Evolutionary conservation across 768 basidiomycete species (phyloP).

Genomic region (Mrakia blollopis): DNA sequence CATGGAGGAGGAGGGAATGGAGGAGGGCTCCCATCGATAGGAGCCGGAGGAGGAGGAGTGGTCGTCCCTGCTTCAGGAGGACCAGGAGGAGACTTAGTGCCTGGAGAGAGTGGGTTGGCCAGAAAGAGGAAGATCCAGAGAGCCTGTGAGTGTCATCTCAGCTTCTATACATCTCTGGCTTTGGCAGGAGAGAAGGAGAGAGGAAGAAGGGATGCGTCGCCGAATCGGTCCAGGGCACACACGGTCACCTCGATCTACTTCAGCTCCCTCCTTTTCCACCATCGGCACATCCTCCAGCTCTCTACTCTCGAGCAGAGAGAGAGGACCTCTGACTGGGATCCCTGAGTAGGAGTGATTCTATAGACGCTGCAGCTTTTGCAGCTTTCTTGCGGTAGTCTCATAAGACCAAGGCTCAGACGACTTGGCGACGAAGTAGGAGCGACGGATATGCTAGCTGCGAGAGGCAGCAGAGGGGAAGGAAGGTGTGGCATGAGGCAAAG

Average conservation of each 20-base stretch:
- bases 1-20: background rate
- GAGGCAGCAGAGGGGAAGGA: no score
- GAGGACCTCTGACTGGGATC: no score
- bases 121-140: slow-evolving; percentile 26
- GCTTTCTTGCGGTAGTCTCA: background rate
- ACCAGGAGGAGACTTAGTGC: background rate
- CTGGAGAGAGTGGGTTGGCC: slow-evolving; percentile 5
- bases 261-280: no score
- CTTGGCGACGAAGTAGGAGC: no score
- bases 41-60: background rate
- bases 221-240: no score
- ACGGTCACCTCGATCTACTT: no score
- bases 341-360: no score
- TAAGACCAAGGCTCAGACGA: background rate
- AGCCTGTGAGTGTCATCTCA: background rate
- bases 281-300: no score
- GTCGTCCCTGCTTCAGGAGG: background rate
- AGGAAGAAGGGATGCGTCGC: background rate
- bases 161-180: background rate
- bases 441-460: no score
- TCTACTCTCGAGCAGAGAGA: no score
- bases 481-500: no score
- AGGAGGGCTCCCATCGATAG: background rate
- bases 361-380: background rate
- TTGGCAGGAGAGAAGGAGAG: background rate